Conservation (phyloP, 148 eudicot species). For the Amaranthus hypochondriacus region DNA sequence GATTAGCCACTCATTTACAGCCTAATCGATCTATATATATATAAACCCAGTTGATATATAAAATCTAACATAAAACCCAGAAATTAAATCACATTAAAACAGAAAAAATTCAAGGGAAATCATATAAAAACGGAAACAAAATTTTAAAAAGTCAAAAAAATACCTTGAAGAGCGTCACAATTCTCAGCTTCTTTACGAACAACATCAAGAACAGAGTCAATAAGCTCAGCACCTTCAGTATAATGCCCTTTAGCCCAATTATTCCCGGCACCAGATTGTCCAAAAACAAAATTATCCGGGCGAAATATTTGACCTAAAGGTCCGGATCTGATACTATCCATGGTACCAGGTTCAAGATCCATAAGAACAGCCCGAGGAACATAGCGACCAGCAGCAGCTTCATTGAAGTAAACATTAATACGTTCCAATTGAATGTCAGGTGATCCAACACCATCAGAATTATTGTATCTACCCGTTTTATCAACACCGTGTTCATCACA, state of each 20-base stretch:
- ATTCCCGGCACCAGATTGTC: slow-evolving; percentile 78
- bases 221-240: slow-evolving; percentile 78
- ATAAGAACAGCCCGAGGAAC: slow-evolving; percentile 70
- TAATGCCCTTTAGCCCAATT: slow-evolving; percentile 84
- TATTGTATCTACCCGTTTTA: slow-evolving; percentile 36
- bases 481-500: slow-evolving; percentile 68
- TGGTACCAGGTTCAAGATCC: slow-evolving; percentile 86
- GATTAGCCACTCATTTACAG: too few relatives aligned
- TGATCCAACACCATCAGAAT: background rate
- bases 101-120: background rate
- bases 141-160: background rate
- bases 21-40: too few relatives aligned
- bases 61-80: background rate
- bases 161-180: slow-evolving; percentile 78
- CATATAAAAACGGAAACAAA: background rate
- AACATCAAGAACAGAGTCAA: slow-evolving; percentile 82
- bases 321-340: slow-evolving; percentile 74
- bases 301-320: slow-evolving; percentile 64
- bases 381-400: slow-evolving; percentile 58
- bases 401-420: slow-evolving; percentile 68
- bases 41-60: too few relatives aligned
- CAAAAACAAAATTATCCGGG: slow-evolving; percentile 74
- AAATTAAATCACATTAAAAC: background rate
- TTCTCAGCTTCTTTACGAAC: slow-evolving; percentile 84
- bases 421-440: slow-evolving; percentile 53